Evolutionary conservation across 2,329 filamentous ascomycete species (phyloP), one percentile per base, ranked within the genome.

Genomic region (Nigrospora sphaerica): DNA sequence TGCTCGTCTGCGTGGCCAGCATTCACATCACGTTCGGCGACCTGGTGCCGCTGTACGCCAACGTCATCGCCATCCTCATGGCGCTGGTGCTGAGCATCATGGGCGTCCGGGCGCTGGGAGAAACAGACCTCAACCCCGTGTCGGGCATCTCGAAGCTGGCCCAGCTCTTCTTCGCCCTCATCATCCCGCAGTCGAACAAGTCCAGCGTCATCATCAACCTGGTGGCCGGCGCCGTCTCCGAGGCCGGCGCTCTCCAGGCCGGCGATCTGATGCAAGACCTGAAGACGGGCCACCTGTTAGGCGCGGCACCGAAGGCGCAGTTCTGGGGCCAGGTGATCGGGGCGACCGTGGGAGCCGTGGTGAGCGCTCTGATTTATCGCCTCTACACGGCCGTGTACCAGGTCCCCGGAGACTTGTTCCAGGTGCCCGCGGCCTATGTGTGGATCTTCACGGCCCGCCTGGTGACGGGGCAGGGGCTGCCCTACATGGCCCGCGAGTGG

Each of bases 291-390:
- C 91, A 98, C 64, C 71, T 98, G 0, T 77, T 98, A 1, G 91
- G 92, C 12, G 93, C 93, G 1, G 87, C 89, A 4, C 93, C 93
- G 0, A 93, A 87, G 56, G 93, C 93, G 0, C 93, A 98, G 59
- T 98, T 98, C 63, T 96, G 88, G 76, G 93, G 93, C 1, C 93
- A 98, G 62, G 80, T 97, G 17, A 91, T 98, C 45, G 93, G 93
- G 5, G 88, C 86, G 33, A 85, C 88, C 0, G 82, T 88, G 2
- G 93, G 93, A 2, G 91, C 93, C 1, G 75, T 97, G 12, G 77
- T 95, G 6, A 92, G 86, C 49, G 90, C 92, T 0, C 78, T 86
- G 3, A 85, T 97, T 3, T 98, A 98, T 64, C 84, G 84, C 48
- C 72, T 97, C 13, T 98, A 98, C 60, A 92, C 90, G 3, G 59